Evolutionary conservation across 73 alveolate genomes (phyloP).

Genomic region (Uronychia binucleata): DNA sequence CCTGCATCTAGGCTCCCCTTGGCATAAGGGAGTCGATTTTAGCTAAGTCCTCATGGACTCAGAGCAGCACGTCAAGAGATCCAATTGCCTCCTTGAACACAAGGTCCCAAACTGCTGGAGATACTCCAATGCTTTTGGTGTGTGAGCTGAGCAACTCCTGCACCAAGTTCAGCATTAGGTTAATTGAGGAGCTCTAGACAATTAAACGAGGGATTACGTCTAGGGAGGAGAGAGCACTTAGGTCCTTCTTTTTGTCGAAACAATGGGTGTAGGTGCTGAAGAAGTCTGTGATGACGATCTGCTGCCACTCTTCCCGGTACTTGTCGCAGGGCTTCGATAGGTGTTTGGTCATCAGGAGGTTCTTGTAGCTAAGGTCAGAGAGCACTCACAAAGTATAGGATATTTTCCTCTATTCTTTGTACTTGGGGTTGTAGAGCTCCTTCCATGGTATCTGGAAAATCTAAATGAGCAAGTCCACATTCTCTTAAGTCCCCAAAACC

Average conservation of each 20-base stretch:
- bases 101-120: not conserved
- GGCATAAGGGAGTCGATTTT: not conserved
- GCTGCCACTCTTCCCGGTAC: not conserved
- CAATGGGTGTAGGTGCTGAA: not conserved
- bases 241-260: too few relatives aligned
- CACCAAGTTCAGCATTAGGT: not conserved
- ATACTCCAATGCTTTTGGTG: not conserved
- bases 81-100: not conserved
- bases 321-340: not conserved
- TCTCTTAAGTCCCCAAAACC: too few relatives aligned
- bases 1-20: not conserved
- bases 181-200: too few relatives aligned
- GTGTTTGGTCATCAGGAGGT: not conserved
- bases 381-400: too few relatives aligned
- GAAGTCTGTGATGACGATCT: not conserved
- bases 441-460: too few relatives aligned
- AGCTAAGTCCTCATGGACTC: not conserved
- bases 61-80: not conserved
- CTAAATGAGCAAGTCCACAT: too few relatives aligned
- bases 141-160: not conserved
- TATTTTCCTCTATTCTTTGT: too few relatives aligned
- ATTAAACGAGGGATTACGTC: too few relatives aligned
- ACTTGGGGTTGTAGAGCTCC: too few relatives aligned
- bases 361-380: not conserved
- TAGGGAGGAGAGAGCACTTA: too few relatives aligned